A percentile compares a stretch with the other conserved stretches of the same genome.
phyloP scores from a whole-genome alignment of 495 filamentous ascomycete species.

The Entonaema liquescens region DNA sequence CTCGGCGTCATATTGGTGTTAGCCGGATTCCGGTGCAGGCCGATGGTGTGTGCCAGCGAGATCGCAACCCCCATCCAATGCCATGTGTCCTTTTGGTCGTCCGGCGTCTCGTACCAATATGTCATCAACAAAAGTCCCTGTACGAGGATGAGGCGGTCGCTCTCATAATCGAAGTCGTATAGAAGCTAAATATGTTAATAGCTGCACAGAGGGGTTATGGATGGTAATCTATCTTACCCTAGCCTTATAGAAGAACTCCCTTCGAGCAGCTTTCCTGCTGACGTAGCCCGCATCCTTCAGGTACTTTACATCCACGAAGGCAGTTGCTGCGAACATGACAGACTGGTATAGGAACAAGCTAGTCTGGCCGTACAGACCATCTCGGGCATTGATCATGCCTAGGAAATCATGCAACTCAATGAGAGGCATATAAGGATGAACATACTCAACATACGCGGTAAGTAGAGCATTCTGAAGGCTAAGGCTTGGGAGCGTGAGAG shows the following conservation, averaged over 20 bases:
- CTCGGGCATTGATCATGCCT: slow-evolving; percentile 67
- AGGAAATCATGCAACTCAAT: slow-evolving; percentile 80
- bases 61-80: slow-evolving; percentile 92
- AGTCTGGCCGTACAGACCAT: slow-evolving; percentile 70
- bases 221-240: slow-evolving; percentile 64
- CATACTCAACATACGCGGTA: slow-evolving; percentile 79
- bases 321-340: slow-evolving; percentile 81
- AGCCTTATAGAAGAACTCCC: slow-evolving; percentile 79
- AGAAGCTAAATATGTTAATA: slow-evolving; percentile 56
- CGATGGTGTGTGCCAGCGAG: slow-evolving; percentile 83
- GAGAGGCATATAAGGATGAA: slow-evolving; percentile 90
- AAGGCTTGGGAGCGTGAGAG: slow-evolving; percentile 72
- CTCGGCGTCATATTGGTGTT: slow-evolving; percentile 71
- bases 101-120: slow-evolving; percentile 90
- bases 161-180: slow-evolving; percentile 89
- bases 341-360: slow-evolving; percentile 84
- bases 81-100: slow-evolving; percentile 91
- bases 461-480: slow-evolving; percentile 76
- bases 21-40: slow-evolving; percentile 81
- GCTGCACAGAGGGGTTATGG: neutral
- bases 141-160: slow-evolving; percentile 81
- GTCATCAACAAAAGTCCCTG: slow-evolving; percentile 87
- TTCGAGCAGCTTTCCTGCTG: slow-evolving; percentile 76
- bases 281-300: slow-evolving; percentile 74
- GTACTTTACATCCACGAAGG: slow-evolving; percentile 76